Base-by-base conservation (phyloP, 371 early-diverging fungal genomes). In the Smittium mucronatum region DNA sequence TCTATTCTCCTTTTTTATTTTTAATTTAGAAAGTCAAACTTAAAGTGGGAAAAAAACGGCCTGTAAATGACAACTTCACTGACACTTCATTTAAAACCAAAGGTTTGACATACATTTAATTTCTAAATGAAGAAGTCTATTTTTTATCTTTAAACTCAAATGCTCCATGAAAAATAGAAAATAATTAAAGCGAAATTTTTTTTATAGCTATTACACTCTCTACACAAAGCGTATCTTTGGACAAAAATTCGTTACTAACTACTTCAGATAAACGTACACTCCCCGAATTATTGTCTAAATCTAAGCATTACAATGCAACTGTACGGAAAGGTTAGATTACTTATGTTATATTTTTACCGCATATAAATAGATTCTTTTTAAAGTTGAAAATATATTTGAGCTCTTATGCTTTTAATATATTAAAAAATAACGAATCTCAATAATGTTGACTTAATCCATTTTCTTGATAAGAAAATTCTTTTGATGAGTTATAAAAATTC, bases 1-100 rank as follows among this genome's bases (percentile, higher is more conserved):
- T 2, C 36, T 34, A 67, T 30, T n/a, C n/a, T n/a, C 47, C 5
- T 47, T 47, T 21, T 5, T 47, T 47, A 47, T n/a, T 67, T 58
- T 67, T 28, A 35, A 57, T 59, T 16, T 64, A 68, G 88, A 94
- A 95, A 89, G 86, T 87, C 72, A 92, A 89, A 78, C 84, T 95
- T 47, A 95, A 95, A 76, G 87, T 95, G 57, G 95, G 95, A 63
- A 89, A 93, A 77, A 88, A 88, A 76, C 88, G 90, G 81, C 82
- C 85, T 26, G 77, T 84, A n/a, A 81, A 93, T 11, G 82, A 83
- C 60, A 95, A 85, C 76, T 84, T 83, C 47, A 93, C 93, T 26
- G 89, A 92, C 67, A 88, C 90, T n/a, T 88, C 91, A 15, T 92
- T 93, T 78, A 88, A 85, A 58, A 84, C 94, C 0, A 87, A 86